These are phyloP conservation scores for Starmerella vaccinii DNA, from an alignment of 805 yeast species.

Conservation along the genomic window DNA sequence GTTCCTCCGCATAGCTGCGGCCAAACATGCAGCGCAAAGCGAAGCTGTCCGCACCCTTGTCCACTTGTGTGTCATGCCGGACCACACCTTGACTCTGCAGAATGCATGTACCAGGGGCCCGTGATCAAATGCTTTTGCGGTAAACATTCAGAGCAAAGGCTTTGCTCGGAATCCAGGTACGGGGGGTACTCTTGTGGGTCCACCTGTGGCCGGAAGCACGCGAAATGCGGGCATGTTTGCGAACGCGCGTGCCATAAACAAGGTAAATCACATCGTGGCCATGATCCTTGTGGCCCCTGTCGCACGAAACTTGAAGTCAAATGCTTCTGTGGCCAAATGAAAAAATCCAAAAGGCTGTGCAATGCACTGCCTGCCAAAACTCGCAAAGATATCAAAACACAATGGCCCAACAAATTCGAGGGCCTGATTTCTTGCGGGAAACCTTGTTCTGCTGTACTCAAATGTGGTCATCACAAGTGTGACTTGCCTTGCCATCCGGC, in stretches of 20 bases:
- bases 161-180: constrained; percentile 18
- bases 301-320: constrained; percentile 30
- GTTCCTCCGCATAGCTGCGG: constrained; percentile 26
- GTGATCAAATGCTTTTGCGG: constrained; percentile 22
- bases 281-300: constrained; percentile 19
- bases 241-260: constrained; percentile 17
- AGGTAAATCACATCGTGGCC: background rate
- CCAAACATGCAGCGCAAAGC: constrained; percentile 24
- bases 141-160: constrained; percentile 4
- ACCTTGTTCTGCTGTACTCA: constrained; percentile 8
- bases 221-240: constrained; percentile 21
- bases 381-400: background rate
- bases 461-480: constrained; percentile 21
- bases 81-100: constrained; percentile 16
- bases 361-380: background rate
- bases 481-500: constrained; percentile 12
- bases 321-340: constrained; percentile 25
- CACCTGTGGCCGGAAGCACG: constrained; percentile 10
- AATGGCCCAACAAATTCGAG: background rate
- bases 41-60: constrained; percentile 26
- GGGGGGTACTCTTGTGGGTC: constrained; percentile 20
- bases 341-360: constrained; percentile 3
- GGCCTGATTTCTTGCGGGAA: constrained; percentile 13
- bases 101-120: constrained; percentile 23
- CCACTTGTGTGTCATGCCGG: constrained; percentile 26